phyloP scores from a whole-genome alignment of 1,284 basidiomycete genomes.

The Porodaedalea pini region DNA sequence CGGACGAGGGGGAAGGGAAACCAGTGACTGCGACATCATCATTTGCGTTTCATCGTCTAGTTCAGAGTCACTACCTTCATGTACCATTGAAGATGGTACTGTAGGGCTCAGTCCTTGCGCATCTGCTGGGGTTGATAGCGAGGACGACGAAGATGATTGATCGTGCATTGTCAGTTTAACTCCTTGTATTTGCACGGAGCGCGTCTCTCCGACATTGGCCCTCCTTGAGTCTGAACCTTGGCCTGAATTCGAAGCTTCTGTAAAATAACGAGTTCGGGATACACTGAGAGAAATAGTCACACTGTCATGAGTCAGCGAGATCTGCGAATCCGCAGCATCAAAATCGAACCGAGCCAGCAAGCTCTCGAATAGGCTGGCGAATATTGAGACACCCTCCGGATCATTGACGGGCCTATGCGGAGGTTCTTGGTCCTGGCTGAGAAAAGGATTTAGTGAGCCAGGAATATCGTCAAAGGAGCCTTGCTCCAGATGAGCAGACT shows the following conservation, averaged over 20 bases:
- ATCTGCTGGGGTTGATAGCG: slow-evolving; percentile 20
- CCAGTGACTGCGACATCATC: slow-evolving; percentile 74
- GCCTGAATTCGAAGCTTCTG: slow-evolving; percentile 27
- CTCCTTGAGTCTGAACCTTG: slow-evolving; percentile 8
- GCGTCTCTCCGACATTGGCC: slow-evolving; percentile 34
- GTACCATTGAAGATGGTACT: background rate
- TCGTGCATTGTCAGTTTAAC: slow-evolving; percentile 43
- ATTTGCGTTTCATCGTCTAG: slow-evolving; percentile 63
- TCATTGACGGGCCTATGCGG: slow-evolving; percentile 25
- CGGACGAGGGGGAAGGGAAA: slow-evolving; percentile 42
- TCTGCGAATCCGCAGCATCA: slow-evolving; percentile 61
- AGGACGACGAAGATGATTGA: slow-evolving; percentile 27
- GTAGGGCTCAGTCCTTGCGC: background rate
- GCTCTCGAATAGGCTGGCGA: slow-evolving; percentile 81
- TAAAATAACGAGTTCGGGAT: slow-evolving; percentile 53
- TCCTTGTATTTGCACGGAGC: slow-evolving; percentile 50
- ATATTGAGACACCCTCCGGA: slow-evolving; percentile 65
- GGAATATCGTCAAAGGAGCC: slow-evolving; percentile 40
- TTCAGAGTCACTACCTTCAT: slow-evolving; percentile 28
- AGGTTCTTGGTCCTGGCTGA: slow-evolving; percentile 52
- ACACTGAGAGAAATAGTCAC: slow-evolving; percentile 60
- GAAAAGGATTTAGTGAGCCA: slow-evolving; percentile 62
- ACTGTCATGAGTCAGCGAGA: slow-evolving; percentile 61
- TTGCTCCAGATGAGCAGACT: slow-evolving; percentile 55
- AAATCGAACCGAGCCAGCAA: slow-evolving; percentile 81